A percentile compares a stretch with the other conserved stretches of the same genome.
Evolutionary conservation across 495 filamentous ascomycete species (phyloP).

Genomic region (Hypoxylon fragiforme): DNA sequence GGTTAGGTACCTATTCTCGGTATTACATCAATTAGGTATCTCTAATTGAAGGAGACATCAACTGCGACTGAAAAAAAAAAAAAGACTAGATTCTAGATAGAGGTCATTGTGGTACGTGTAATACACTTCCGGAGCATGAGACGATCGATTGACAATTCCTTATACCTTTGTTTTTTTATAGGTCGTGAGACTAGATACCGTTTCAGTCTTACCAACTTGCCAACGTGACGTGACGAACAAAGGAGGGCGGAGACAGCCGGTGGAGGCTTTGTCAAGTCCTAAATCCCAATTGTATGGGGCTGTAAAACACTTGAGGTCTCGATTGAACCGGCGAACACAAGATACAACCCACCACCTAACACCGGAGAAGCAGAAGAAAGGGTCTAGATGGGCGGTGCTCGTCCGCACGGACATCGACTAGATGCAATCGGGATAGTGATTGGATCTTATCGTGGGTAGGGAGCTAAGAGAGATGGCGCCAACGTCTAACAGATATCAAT

Average conservation of each 20-base stretch:
- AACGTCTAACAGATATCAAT: neutral
- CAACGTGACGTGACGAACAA: too few relatives aligned
- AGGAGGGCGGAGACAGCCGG: too few relatives aligned
- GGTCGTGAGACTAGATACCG: too few relatives aligned
- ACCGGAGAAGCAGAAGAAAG: neutral
- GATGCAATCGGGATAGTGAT: neutral
- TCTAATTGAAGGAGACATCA: slow-evolving; percentile 42
- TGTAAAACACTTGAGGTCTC: neutral
- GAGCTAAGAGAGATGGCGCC: slow-evolving; percentile 3
- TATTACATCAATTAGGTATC: too few relatives aligned
- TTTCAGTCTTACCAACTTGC: neutral
- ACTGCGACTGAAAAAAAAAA: too few relatives aligned
- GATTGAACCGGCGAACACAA: slow-evolving; percentile 8
- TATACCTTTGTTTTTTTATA: too few relatives aligned
- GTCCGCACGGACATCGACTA: slow-evolving; percentile 14
- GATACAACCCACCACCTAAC: slow-evolving; percentile 7
- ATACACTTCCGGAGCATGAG: too few relatives aligned
- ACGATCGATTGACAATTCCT: too few relatives aligned
- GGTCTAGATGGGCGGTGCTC: slow-evolving; percentile 18
- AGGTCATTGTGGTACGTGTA: too few relatives aligned
- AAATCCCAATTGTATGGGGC: slow-evolving; percentile 11
- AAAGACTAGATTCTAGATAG: too few relatives aligned
- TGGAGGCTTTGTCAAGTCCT: neutral
- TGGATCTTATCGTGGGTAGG: slow-evolving; percentile 11
- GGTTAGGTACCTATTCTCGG: too few relatives aligned